Conservation (phyloP, 1,139 yeast species). For the Geotrichum bryndzae region DNA sequence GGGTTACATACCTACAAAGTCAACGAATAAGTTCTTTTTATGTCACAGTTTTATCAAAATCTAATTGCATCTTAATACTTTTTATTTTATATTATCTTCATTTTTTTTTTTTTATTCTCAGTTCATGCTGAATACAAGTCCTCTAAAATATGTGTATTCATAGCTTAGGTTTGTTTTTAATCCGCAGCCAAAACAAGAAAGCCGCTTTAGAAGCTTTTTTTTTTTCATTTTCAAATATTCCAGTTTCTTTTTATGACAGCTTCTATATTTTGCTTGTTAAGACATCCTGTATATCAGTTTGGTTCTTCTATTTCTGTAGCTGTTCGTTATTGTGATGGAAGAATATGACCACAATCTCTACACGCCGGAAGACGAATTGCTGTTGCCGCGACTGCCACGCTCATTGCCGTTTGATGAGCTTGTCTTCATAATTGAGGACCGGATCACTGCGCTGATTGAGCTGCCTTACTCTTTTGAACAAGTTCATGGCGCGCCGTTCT, state of each 20-base stretch:
- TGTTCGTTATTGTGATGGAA: conserved; percentile 7
- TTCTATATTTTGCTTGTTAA: background rate
- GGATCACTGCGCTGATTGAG: conserved; percentile 13
- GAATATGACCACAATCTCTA: conserved; percentile 2
- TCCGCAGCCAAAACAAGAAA: background rate
- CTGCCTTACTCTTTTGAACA: conserved; percentile 14
- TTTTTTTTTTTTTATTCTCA: background rate
- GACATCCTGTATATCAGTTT: background rate
- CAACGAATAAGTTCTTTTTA: conserved; percentile 14
- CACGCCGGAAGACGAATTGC: conserved; percentile 9
- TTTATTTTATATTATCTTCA: background rate
- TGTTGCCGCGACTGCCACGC: conserved; percentile 14
- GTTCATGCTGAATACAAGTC: background rate
- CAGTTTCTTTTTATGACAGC: background rate
- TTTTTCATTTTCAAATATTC: background rate
- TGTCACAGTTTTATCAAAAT: background rate
- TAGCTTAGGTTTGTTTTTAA: background rate
- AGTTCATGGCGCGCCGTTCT: conserved; percentile 12
- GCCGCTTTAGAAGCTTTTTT: background rate
- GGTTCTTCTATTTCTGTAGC: background rate
- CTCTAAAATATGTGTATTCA: background rate
- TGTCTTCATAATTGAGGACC: conserved; percentile 16
- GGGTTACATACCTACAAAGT: conserved; percentile 26
- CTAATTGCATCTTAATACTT: background rate
- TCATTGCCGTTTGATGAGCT: conserved; percentile 15